Evolutionary conservation across 495 filamentous ascomycete species (phyloP), one percentile per base, ranked within the genome.

Genomic region (Penicillium pulvis): DNA sequence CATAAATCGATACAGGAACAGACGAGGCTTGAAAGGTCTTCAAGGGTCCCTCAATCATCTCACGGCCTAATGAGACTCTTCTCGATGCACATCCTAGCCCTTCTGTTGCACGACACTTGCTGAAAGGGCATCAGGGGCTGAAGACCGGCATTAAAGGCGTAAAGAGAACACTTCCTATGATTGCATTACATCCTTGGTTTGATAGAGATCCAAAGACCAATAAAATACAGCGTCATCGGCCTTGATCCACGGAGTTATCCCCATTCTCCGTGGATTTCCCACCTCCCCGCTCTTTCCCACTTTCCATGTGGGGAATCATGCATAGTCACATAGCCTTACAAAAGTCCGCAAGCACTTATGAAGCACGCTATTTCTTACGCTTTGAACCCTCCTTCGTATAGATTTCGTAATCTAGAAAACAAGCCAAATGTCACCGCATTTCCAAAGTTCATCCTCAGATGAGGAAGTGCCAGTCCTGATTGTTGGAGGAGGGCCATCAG

Each of bases 211-310:
- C 20, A 23, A 23, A 23, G 20, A 2, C 20, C 20, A 23, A 23
- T 23, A 2, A 23, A 23, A 23, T 23, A 23, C 20, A 23, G n/a
- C 36, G 4, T 41, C 36, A 41, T 41, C 28, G 4, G 28, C 28
- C 28, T 23, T 23, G 20, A 23, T 7, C 28, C 28, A 28, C 28
- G 28, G 28, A 28, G 6, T 28, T 5, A 28, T 28, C 6, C 28
- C 6, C 28, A 28, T 28, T 28, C 28, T 28, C 28, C 28, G 28
- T 72, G 44, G 9, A 36, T 12, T 36, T 80, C 79, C 61, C 72
- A 58, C 44, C 28, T 23, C 12, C 39, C 24, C 26, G 23, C 23
- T 7, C 50, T 52, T 52, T 26, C 33, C 50, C 50, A 52, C 50
- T 10, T 39, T 16, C 26, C 6, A 52, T 17, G 50, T 39, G 31